Evolutionary conservation across 2,329 filamentous ascomycete genomes (phyloP), one percentile per base, ranked within the genome.

Genomic region (Xylariaceae sp.): DNA sequence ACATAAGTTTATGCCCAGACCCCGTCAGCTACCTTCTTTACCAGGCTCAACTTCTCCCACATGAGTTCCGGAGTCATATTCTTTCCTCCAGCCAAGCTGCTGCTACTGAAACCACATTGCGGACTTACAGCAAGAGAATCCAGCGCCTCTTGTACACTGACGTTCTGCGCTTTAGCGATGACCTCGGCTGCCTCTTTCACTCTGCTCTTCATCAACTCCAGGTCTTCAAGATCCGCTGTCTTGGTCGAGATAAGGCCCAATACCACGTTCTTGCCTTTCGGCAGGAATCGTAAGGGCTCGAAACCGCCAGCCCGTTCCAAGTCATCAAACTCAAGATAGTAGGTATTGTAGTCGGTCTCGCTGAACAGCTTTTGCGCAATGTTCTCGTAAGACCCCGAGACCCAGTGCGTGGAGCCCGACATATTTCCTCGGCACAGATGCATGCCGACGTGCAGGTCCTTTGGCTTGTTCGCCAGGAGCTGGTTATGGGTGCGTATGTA

Each of bases 401-500:
- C 69, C 63, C 73, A 74, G 54, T 72, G 65, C 39, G 67, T 68
- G 30, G 66, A 70, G 37, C 68, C 66, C 35, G 71, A 62, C 56
- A 73, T 72, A 55, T 76, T 57, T 12, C 61, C 62, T 9, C 60
- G 66, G 65, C 80, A 83, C 33, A 83, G 62, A 57, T 83, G 80
- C 24, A 83, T 73, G n/a, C 80, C 80, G 13, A 80, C 62, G 49
- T 81, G 78, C 65, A 83, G 68, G 48, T 80, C 79, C 3, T 61
- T 55, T 1, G 78, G 76, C 13, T 73, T 67, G 51, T 67, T 68
- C 29, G 64, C 62, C 49, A 81, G 68, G 52, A 74, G 73, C 54
- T 74, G 72, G 55, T 82, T 83, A 65, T 83, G 81, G 50, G 79
- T 73, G 49, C 72, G 69, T 52, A 81, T 73, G 59, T 84, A 84